phyloP scores from a whole-genome alignment of 495 filamentous ascomycete species.

The Arthonia radiata region DNA sequence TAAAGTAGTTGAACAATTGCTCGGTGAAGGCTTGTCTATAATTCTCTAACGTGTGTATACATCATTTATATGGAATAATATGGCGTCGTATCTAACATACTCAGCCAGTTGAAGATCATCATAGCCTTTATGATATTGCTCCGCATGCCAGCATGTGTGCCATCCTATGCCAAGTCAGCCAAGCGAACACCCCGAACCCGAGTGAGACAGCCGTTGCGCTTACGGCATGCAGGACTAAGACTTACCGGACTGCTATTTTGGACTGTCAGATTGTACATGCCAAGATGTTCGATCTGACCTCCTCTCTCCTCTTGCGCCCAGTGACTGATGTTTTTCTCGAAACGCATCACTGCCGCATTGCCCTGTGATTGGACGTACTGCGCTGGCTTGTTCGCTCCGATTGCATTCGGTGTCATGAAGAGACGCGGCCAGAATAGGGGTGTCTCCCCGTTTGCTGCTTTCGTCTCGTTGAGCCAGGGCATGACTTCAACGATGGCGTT shows the following conservation, averaged over 20 bases:
- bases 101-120: not conserved
- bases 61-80: too few species aligned
- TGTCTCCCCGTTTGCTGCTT: not conserved
- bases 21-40: too few species aligned
- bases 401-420: not conserved
- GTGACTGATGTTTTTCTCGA: not conserved
- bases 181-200: not conserved
- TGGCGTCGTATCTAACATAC: too few species aligned
- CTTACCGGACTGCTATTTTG: not conserved
- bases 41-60: too few species aligned
- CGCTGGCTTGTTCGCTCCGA: not conserved
- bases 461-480: not conserved
- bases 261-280: not conserved
- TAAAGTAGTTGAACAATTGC: too few species aligned
- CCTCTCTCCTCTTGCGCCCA: not conserved
- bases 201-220: not conserved
- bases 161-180: not conserved
- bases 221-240: not conserved
- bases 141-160: not conserved
- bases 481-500: not conserved
- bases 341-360: not conserved
- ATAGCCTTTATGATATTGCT: not conserved
- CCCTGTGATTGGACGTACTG: not conserved
- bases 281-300: not conserved
- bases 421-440: too few species aligned